These are phyloP conservation scores for Colletotrichum sp. DNA, from an alignment of 2,329 filamentous ascomycete genomes.

Conservation along the genomic window DNA sequence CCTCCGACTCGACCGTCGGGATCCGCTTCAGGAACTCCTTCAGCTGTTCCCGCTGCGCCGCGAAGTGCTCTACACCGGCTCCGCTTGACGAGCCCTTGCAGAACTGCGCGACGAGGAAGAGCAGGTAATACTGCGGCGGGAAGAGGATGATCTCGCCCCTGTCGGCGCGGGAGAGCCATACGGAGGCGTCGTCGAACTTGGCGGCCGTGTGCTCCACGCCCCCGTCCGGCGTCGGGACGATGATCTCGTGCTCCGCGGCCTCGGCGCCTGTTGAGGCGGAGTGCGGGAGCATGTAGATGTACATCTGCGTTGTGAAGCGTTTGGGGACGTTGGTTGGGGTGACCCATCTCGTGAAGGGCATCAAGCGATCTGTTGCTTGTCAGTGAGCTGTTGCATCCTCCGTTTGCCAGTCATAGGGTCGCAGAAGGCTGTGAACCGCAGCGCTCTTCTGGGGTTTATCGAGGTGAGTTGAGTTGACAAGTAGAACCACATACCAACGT, in stretches of 20 bases:
- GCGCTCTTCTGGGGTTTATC: too few relatives aligned
- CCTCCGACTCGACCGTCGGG: constrained; percentile 46
- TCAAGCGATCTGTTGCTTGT: constrained; percentile 58
- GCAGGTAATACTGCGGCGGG: constrained; percentile 84
- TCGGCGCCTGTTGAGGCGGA: constrained; percentile 34
- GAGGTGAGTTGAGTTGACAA: neutral
- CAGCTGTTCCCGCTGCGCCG: constrained; percentile 56
- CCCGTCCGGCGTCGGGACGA: constrained; percentile 75
- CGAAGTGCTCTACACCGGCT: constrained; percentile 40
- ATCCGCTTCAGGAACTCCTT: constrained; percentile 54
- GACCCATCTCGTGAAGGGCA: constrained; percentile 91
- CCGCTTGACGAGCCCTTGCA: constrained; percentile 42
- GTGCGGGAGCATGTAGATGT: constrained; percentile 84
- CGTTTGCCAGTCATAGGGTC: too few relatives aligned
- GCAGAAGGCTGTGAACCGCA: too few relatives aligned
- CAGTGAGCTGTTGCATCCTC: too few relatives aligned
- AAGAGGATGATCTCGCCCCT: constrained; percentile 80
- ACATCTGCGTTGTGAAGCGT: constrained; percentile 96
- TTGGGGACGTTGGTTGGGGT: constrained; percentile 76
- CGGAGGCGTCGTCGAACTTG: constrained; percentile 71
- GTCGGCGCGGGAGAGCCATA: constrained; percentile 72
- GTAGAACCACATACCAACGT: constrained; percentile 61
- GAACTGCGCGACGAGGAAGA: constrained; percentile 62
- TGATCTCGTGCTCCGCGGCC: constrained; percentile 52
- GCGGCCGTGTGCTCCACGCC: constrained; percentile 73